Conservation (phyloP, 2,329 filamentous ascomycete species). For the Boeremia lycopersici region DNA sequence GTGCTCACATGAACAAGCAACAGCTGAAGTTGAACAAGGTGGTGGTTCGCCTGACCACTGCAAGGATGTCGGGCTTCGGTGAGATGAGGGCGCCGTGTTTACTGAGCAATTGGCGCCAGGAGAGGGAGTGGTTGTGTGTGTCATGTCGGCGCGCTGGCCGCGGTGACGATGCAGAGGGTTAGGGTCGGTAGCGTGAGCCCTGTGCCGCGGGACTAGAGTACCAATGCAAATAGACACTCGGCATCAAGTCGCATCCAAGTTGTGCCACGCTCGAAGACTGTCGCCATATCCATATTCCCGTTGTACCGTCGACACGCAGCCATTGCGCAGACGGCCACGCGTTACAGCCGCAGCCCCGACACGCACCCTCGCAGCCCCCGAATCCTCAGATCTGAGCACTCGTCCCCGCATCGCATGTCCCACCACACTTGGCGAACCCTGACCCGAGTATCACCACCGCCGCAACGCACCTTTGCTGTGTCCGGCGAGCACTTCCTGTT, state of each 20-base stretch:
- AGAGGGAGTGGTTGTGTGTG: not conserved
- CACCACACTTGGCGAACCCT: slow-evolving; percentile 9
- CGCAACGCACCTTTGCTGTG: slow-evolving; percentile 12
- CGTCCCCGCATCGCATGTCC: slow-evolving; percentile 18
- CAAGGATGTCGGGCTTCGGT: not conserved
- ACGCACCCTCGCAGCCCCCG: slow-evolving; percentile 11
- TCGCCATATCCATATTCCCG: not conserved
- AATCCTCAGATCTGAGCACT: slow-evolving; percentile 1
- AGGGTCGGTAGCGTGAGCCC: slow-evolving; percentile 10
- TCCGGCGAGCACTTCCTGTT: slow-evolving; percentile 11
- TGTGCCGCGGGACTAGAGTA: slow-evolving; percentile 9
- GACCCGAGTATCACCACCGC: slow-evolving; percentile 8
- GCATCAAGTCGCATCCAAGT: slow-evolving; percentile 7
- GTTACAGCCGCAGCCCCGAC: slow-evolving; percentile 9
- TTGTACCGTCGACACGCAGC: not conserved
- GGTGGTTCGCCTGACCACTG: not conserved
- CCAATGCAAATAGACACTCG: slow-evolving; percentile 9
- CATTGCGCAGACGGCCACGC: slow-evolving; percentile 2
- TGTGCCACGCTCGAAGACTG: slow-evolving; percentile 4
- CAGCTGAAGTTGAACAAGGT: not conserved
- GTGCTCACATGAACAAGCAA: slow-evolving; percentile 6
- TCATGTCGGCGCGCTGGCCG: slow-evolving; percentile 4
- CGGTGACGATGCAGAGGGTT: slow-evolving; percentile 6
- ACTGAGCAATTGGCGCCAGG: not conserved
- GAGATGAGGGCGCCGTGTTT: not conserved